Evolutionary conservation across 495 filamentous ascomycete genomes (phyloP).

Genomic region (Lineolata rhizophorae): DNA sequence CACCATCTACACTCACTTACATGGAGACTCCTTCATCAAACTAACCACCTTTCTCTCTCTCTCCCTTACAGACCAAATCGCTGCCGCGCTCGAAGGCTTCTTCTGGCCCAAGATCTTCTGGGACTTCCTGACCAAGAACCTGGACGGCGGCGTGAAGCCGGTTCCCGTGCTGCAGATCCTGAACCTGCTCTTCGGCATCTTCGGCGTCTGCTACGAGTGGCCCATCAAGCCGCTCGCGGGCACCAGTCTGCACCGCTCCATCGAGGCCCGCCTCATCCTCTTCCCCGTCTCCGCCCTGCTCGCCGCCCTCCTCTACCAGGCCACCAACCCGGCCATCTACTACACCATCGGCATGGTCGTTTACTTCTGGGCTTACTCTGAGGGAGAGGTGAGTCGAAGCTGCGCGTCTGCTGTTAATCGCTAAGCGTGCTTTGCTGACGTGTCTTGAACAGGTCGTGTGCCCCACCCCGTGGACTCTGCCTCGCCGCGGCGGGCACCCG

Average conservation of each 20-base stretch:
- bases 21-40: not conserved
- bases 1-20: not conserved
- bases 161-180: conserved; percentile 79
- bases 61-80: conserved; percentile 66
- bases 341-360: conserved; percentile 69
- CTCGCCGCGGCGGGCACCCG: no score
- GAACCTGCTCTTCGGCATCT: conserved; percentile 76
- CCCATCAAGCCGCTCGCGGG: conserved; percentile 46
- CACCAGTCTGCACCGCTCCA: conserved; percentile 56
- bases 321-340: conserved; percentile 77
- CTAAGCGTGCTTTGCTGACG: no score
- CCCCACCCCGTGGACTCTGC: no score
- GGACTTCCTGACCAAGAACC: conserved; percentile 84
- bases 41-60: no score
- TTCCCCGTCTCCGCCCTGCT: conserved; percentile 63
- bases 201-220: conserved; percentile 79
- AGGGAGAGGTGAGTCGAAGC: conserved; percentile 84
- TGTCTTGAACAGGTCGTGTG: no score
- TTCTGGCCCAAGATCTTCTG: conserved; percentile 99
- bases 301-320: conserved; percentile 70
- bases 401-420: no score
- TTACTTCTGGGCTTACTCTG: conserved; percentile 93
- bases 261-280: conserved; percentile 63
- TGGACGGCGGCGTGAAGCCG: conserved; percentile 69
- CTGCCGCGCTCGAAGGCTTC: conserved; percentile 63